Evolutionary conservation across 1,284 basidiomycete genomes (phyloP).

Genomic region (Fomes fomentarius): DNA sequence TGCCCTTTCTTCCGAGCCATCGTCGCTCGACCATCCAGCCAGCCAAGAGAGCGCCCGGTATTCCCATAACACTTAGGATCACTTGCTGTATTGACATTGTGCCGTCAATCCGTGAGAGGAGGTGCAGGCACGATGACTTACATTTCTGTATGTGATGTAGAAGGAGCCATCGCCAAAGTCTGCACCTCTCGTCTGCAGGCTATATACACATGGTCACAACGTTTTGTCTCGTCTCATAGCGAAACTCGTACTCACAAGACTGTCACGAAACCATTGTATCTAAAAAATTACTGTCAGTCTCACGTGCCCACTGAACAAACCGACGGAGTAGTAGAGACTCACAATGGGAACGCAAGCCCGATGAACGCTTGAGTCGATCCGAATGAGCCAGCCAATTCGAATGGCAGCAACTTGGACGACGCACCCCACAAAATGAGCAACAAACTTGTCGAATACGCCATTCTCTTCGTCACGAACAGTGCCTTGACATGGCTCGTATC

Average conservation of each 20-base stretch:
- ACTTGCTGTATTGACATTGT: constrained; percentile 46
- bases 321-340: no score
- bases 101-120: no score
- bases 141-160: constrained; percentile 68
- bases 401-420: constrained; percentile 9
- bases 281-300: no score
- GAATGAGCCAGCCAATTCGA: background rate
- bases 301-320: no score
- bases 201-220: constrained; percentile 24
- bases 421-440: constrained; percentile 65
- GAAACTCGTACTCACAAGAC: constrained; percentile 48
- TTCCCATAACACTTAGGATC: constrained; percentile 66
- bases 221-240: no score
- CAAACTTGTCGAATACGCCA: constrained; percentile 62
- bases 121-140: constrained; percentile 32
- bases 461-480: constrained; percentile 60
- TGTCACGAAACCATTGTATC: constrained; percentile 62
- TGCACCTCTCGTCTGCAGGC: constrained; percentile 58
- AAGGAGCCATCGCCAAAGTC: constrained; percentile 60
- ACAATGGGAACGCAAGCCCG: constrained; percentile 72
- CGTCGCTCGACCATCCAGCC: constrained; percentile 61
- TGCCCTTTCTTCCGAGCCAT: constrained; percentile 59
- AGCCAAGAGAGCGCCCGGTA: constrained; percentile 66
- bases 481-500: constrained; percentile 49
- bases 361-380: constrained; percentile 52